Conservation (phyloP, 2,329 filamentous ascomycete genomes). For the Calonectria henricotiae region DNA sequence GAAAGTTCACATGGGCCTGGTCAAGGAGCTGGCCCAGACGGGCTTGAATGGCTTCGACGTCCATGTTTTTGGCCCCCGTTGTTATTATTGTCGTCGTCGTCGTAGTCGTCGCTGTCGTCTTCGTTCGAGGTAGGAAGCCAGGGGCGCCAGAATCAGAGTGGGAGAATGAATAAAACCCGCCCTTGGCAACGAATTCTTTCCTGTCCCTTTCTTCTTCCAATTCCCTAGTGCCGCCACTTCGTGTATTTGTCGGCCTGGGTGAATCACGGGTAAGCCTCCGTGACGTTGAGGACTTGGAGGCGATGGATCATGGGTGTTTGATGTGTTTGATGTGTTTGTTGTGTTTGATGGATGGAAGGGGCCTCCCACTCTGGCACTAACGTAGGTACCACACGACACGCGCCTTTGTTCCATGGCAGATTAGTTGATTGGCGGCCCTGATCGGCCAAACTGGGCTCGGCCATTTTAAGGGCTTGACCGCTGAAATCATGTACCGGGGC, state of each 20-base stretch:
- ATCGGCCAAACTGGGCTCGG: neutral
- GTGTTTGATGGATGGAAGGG: constrained; percentile 23
- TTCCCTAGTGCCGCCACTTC: neutral
- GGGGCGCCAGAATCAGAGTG: neutral
- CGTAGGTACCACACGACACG: constrained; percentile 3
- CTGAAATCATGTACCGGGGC: neutral
- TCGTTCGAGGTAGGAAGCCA: neutral
- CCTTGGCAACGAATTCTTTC: neutral
- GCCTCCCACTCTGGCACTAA: constrained; percentile 11
- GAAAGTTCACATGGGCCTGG: constrained; percentile 78
- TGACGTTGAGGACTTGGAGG: neutral
- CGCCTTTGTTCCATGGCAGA: constrained; percentile 18
- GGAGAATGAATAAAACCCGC: neutral
- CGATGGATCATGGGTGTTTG: constrained; percentile 4
- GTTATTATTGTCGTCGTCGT: neutral
- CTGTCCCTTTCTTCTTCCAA: neutral
- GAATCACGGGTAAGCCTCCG: neutral
- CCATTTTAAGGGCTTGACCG: constrained; percentile 5
- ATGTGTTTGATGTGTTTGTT: constrained; percentile 3
- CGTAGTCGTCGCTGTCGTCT: constrained; percentile 19
- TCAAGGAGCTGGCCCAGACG: constrained; percentile 68
- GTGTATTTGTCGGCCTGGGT: neutral
- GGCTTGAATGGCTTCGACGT: constrained; percentile 74
- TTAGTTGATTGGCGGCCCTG: constrained; percentile 21
- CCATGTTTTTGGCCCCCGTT: constrained; percentile 64